Evolutionary conservation across 2,329 filamentous ascomycete genomes (phyloP), one percentile per base, ranked within the genome.

Genomic region (Aspergillus novofumigatus): DNA sequence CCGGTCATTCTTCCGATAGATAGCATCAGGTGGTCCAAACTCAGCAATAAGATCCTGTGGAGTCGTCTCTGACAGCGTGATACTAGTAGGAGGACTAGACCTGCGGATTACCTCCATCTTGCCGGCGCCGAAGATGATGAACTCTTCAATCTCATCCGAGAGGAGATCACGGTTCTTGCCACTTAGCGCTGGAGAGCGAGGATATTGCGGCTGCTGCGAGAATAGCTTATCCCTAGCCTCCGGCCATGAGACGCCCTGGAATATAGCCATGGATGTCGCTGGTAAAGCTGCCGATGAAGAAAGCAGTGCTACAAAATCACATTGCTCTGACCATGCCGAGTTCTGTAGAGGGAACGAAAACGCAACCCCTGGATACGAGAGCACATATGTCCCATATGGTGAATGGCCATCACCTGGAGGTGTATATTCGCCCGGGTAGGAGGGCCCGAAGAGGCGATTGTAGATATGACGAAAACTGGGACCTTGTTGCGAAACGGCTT

Each of bases 311-410:
- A 97, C 92, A 60, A 96, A 92, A 69, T 97, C 92, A 59, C 84
- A 83, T 52, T 79, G 76, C 53, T 85, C 81, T 1, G 89, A 90
- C 80, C 91, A 97, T 23, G 86, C 84, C 0, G 88, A 86, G 57
- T 84, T 79, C 51, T 87, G 82, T 29, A 97, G 79, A 0, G 91
- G 86, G 63, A 99, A 99, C 41, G 89, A 92, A 71, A 97, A 97
- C 0, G 93, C 91, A 29, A 99, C 86, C 0, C 94, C 94, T 0
- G 93, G 92, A 75, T 97, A 99, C 1, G 93, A 97, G 35, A 99
- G 79, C 35, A 96, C 86, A 69, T 97, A 99, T 23, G 86, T 89
- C 17, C 92, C 92, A 57, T 81, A 77, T 17, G 80, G 78, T 10
- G 81, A 80, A 3, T 78, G 79, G 9, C 44, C 44, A 1, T 78